Evolutionary conservation across 169 alveolate genomes (phyloP), one percentile per base, ranked within the genome.

Genomic region (Plasmodium vivax): DNA sequence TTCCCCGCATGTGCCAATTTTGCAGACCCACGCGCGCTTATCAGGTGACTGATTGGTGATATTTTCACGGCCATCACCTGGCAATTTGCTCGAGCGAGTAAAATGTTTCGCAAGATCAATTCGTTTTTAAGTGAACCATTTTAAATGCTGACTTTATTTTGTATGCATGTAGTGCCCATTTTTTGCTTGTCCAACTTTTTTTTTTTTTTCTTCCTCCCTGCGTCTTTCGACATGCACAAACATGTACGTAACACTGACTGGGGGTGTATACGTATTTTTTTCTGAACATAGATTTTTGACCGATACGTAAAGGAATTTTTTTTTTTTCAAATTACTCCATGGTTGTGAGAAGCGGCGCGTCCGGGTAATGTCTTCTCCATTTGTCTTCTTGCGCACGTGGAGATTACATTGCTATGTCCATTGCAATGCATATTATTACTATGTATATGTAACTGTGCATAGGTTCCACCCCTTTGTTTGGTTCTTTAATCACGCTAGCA

Each of bases 1-100:
- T 32, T 83, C 74, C 38, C 87, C 72, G 1, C 84, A 87, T 83
- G 90, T 83, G 90, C 16, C 84, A 83, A 74, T 5, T 92, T 82
- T 16, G 95, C 95, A 87, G 92, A 92, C 30, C 79, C 72, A 90
- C 81, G 72, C 36, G 23, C 23, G 58, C 41, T 8, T 38, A 34
- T 41, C 82, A 62, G 45, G 3, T 8, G 2, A 16, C 8, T 8
- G 47, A 27, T 10, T 68, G 38, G 0, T 38, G 27, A 68, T 38
- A 19, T n/a, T 10, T 68, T 68, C 27, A 23, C 77, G n/a, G 12
- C n/a, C 32, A 68, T 23, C 16, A 68, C 5, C 38, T 68, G 77
- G 38, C 19, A 68, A 68, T 68, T 68, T 68, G 38, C n/a, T 30
- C 41, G 5, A 68, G 38, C n/a, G 38, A 27, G 38, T 68, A 62